Evolutionary conservation across 2,329 filamentous ascomycete genomes (phyloP).

Genomic region (Penicillium sp.): DNA sequence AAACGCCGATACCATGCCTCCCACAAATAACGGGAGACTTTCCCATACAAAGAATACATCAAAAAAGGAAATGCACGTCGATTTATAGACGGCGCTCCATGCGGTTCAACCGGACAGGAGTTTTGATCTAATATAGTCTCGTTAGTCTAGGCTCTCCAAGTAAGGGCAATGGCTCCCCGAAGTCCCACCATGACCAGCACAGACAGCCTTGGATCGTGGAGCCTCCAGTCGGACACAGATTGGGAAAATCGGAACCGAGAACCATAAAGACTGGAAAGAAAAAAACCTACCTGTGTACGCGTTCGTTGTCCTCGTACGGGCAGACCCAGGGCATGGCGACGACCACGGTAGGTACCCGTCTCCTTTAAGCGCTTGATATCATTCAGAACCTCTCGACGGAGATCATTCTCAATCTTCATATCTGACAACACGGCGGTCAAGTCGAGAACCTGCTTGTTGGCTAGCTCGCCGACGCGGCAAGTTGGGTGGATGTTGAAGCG

Average conservation of each 20-base stretch:
- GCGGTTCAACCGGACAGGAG: conserved; percentile 59
- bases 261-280: not conserved
- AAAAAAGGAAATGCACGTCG: not conserved
- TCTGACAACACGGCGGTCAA: conserved; percentile 81
- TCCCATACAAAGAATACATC: conserved; percentile 21
- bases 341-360: conserved; percentile 85
- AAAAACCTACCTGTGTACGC: conserved; percentile 63
- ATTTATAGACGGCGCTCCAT: conserved; percentile 52
- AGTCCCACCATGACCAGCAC: not conserved
- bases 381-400: conserved; percentile 72
- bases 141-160: conserved; percentile 17
- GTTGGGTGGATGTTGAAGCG: conserved; percentile 84
- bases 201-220: too few species aligned
- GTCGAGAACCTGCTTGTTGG: conserved; percentile 73
- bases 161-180: not conserved
- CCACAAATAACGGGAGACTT: conserved; percentile 17
- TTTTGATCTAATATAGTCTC: conserved; percentile 51
- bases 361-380: conserved; percentile 86
- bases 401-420: conserved; percentile 93
- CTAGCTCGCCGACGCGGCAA: conserved; percentile 72
- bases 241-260: too few species aligned
- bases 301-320: conserved; percentile 90
- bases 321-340: conserved; percentile 87
- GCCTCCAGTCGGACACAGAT: too few species aligned
- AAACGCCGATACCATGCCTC: conserved; percentile 29